Conservation (phyloP, 345 rosid genomes). For the Abelmoschus esculentus region DNA sequence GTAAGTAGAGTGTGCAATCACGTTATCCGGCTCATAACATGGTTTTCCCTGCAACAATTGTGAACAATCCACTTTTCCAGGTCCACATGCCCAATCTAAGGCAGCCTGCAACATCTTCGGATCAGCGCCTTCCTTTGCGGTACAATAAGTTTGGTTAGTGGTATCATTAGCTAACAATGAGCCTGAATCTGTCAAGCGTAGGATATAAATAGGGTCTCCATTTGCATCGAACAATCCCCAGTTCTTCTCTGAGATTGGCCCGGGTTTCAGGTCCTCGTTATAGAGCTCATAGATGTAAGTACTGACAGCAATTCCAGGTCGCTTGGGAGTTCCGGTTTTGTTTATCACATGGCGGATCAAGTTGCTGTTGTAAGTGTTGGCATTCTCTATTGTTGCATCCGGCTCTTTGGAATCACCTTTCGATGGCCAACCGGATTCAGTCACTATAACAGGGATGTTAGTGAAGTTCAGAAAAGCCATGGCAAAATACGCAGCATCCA, state of each 20-base stretch:
- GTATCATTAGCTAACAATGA: slow-evolving; percentile 54
- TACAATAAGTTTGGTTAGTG: slow-evolving; percentile 59
- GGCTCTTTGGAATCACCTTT: slow-evolving; percentile 61
- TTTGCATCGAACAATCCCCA: slow-evolving; percentile 72
- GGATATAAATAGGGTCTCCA: slow-evolving; percentile 44
- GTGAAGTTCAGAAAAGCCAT: slow-evolving; percentile 59
- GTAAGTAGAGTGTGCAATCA: slow-evolving; percentile 52
- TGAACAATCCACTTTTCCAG: slow-evolving; percentile 63
- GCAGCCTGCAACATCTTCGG: slow-evolving; percentile 70
- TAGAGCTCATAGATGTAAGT: slow-evolving; percentile 67
- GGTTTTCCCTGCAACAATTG: slow-evolving; percentile 43
- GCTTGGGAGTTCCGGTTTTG: slow-evolving; percentile 66
- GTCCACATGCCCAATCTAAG: slow-evolving; percentile 74
- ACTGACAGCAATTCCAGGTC: slow-evolving; percentile 51
- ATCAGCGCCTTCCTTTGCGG: slow-evolving; percentile 53
- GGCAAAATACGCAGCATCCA: slow-evolving; percentile 65
- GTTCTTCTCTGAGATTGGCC: slow-evolving; percentile 57
- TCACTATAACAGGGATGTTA: slow-evolving; percentile 54
- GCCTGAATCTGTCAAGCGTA: slow-evolving; percentile 55
- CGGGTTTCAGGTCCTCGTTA: slow-evolving; percentile 52
- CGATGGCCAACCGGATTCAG: slow-evolving; percentile 72
- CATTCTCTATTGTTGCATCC: slow-evolving; percentile 54
- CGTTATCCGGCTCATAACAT: slow-evolving; percentile 60
- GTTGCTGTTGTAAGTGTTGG: slow-evolving; percentile 70
- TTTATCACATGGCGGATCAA: slow-evolving; percentile 59